Evolutionary conservation across 163 green algal genomes (phyloP), one percentile per base, ranked within the genome.

Genomic region (Prototheca wickerhamii): DNA sequence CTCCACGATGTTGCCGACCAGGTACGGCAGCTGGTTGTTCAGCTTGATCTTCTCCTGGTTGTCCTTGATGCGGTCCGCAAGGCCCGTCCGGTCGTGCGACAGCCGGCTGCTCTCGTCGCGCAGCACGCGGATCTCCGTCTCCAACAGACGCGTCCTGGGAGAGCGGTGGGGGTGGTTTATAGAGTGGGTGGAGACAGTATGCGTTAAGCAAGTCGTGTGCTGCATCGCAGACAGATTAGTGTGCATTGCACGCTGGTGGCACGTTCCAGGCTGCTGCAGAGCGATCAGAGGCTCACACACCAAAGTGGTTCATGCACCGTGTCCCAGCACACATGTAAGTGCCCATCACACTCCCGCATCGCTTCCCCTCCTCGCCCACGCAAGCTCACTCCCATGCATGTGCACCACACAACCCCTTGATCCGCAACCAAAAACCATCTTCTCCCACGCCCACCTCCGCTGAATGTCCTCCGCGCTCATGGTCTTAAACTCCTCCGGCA

Each of bases 21-120:
- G 84, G 80, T 99, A 99, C 6, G 93, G 93, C 31, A 99, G 84
- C 84, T 96, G 89, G 79, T 98, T 98, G 84, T 97, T 98, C 18
- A 98, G 82, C 78, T 98, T 98, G 70, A 98, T 95, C 68, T 98
- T 96, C 67, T 96, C 89, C 46, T 84, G 30, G 56, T 80, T 80
- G 31, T 80, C 73, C 64, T 77, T 80, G 31, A 77, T 58, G 5
- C 73, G 63, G 54, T 96, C 87, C 42, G 87, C 89, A 30, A 91
- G 79, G 2, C 67, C 71, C 43, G 71, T 75, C 62, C 90, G 81
- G 50, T 98, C 93, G 57, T 97, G 77, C 6, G 61, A 77, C 34
- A 99, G 73, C 10, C 93, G 81, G 33, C 81, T 90, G 32, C 71
- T 82, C 63, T 99, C 93, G 62, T 98, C 93, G 61, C 93, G 89